Evolutionary conservation across 2,329 filamentous ascomycete genomes (phyloP), one percentile per base, ranked within the genome.

Genomic region (Tothia fuscella): DNA sequence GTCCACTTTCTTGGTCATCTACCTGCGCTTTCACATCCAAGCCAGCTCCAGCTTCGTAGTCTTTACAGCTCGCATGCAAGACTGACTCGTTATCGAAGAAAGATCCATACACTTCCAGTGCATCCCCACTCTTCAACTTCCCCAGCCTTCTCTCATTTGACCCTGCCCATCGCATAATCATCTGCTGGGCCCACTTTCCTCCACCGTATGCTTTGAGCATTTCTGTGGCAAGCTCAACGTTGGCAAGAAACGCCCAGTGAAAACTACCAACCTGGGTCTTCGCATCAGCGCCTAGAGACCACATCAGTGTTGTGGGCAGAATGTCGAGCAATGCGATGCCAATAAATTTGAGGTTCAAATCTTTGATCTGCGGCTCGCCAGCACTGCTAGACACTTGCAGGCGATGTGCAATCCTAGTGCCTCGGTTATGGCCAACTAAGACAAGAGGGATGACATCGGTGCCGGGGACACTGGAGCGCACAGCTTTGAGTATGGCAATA

Each of bases 231-330:
- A 64, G 42, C 5, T 64, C 57, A 5, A 59, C 55, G 25, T 67
- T 66, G 9, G 69, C 68, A 6, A 73, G 58, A 29, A 73, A 60
- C 3, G 68, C 59, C 69, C 69, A 72, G 54, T 72, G 68, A 51
- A 64, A 71, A 49, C 64, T 65, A 2, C 54, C 56, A 4, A 51
- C 50, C n/a, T 56, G 52, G 14, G 60, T 56, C 2, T 48, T 47
- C 6, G 66, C 59, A 38, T 62, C 49, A 5, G 55, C 42, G 46
- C 31, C 31, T 69, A 66, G 2, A 53, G 54, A 4, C 52, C 46
- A 63, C 66, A 72, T 54, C 70, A 66, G 3, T 57, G 54, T 16
- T 5, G 67, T 70, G 5, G 67, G 69, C 2, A 72, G 60, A 44
- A 71, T 71, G 50, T 72, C 69, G 14, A 70, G 53, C 12, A 72